These are phyloP conservation scores for Thelonectria olida DNA, from an alignment of 2,329 filamentous ascomycete genomes.

Conservation along the genomic window DNA sequence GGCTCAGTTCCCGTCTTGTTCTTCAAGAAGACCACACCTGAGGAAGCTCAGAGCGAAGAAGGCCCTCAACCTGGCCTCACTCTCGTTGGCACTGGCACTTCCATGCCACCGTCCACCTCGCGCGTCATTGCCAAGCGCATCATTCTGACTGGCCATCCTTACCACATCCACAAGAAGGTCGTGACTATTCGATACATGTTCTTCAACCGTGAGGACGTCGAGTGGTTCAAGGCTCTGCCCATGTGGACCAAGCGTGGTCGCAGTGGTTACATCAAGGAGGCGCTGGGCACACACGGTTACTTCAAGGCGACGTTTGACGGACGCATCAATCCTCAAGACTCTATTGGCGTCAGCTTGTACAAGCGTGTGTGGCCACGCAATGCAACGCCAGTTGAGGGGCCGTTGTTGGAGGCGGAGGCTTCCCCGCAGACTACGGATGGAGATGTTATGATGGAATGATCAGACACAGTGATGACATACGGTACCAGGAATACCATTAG, in stretches of 20 bases:
- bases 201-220: conserved; percentile 94
- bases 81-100: conserved; percentile 87
- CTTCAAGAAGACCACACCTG: conserved; percentile 71
- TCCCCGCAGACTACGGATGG: conserved; percentile 33
- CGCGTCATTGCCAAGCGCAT: conserved; percentile 94
- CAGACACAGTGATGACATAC: conserved; percentile 40
- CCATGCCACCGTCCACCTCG: conserved; percentile 77
- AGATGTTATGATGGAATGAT: conserved; percentile 49
- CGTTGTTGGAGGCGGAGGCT: conserved; percentile 50
- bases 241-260: conserved; percentile 92
- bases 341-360: conserved; percentile 88
- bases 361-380: conserved; percentile 85
- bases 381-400: conserved; percentile 59
- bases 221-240: conserved; percentile 97
- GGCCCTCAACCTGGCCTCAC: conserved; percentile 63
- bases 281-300: conserved; percentile 96
- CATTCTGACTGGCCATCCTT: conserved; percentile 93
- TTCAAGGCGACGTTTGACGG: conserved; percentile 99
- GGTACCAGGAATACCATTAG: conserved; percentile 38
- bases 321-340: conserved; percentile 94
- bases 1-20: conserved; percentile 90
- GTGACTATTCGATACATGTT: conserved; percentile 99
- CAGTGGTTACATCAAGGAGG: conserved; percentile 92
- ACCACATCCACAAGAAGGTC: conserved; percentile 98
- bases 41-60: conserved; percentile 54